Evolutionary conservation across 441 rosid genomes (phyloP).

Genomic region (Hura crepitans): DNA sequence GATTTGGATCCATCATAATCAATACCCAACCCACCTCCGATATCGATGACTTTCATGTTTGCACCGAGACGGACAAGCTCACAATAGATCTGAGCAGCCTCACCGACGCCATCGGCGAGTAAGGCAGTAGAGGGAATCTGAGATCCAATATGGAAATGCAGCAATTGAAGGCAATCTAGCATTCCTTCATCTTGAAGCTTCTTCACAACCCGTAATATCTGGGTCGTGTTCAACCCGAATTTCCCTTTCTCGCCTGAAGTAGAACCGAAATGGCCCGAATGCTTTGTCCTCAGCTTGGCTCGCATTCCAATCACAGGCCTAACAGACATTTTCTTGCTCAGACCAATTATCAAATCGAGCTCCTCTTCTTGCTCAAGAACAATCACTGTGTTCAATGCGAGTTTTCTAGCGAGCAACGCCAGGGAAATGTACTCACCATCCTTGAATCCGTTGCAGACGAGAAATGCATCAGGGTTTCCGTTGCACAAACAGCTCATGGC

Average conservation of each 20-base stretch:
- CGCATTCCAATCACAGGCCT: constrained; percentile 78
- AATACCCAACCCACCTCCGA: constrained; percentile 90
- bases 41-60: constrained; percentile 66
- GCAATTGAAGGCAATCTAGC: constrained; percentile 78
- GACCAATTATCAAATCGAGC: constrained; percentile 58
- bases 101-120: constrained; percentile 72
- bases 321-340: constrained; percentile 56
- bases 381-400: constrained; percentile 67
- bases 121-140: constrained; percentile 81
- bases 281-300: constrained; percentile 87
- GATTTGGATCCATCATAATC: constrained; percentile 94
- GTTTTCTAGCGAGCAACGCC: constrained; percentile 71
- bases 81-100: constrained; percentile 88
- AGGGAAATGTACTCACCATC: constrained; percentile 75
- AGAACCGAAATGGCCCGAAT: constrained; percentile 90
- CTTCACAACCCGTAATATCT: constrained; percentile 69
- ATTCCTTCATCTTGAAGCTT: constrained; percentile 61
- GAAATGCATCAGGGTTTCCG: constrained; percentile 61
- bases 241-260: constrained; percentile 96
- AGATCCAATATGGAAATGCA: constrained; percentile 95
- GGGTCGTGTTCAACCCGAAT: constrained; percentile 72
- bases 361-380: constrained; percentile 93
- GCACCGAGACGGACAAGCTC: constrained; percentile 88
- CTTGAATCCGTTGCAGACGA: constrained; percentile 86
- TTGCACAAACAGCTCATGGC: constrained; percentile 88